Evolutionary conservation across 192 early-diverging fungal species (phyloP), one percentile per base, ranked within the genome.

Genomic region (Backusella liffmaniae): DNA sequence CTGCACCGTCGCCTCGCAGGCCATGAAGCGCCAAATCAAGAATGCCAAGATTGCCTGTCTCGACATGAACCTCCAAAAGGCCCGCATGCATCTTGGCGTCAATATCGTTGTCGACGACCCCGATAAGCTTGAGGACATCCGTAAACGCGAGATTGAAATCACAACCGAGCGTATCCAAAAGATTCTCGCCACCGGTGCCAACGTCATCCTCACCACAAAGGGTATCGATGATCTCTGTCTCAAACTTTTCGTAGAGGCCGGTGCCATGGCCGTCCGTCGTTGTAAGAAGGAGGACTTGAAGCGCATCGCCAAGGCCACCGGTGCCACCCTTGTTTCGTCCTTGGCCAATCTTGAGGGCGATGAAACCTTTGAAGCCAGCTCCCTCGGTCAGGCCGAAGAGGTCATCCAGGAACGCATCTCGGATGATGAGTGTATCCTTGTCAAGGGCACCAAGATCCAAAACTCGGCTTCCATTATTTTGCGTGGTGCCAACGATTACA

Each of bases 51-150:
- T 99, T 86, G 95, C 97, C 15, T 97, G 95, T 76, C 86, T 99
- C 67, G 98, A 99, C 81, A 97, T 99, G 86, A 98, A 99, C 89
- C 89, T 99, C 65, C 96, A 97, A 85, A 98, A 97, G 87, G 93
- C 95, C 13, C 90, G 97, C 73, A 98, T 99, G 98, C 92, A 95
- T 84, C 83, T 99, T 49, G 98, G 98, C 67, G 96, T 99, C 65
- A 94, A 98, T 80, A 97, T 99, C 81, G 94, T 97, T 46, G 93
- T 99, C 66, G 98, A 99, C 82, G 96, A 99, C 81, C 98, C 98
- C 15, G 94, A 98, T 76, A 92, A 98, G 83, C 89, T 99, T 13
- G 98, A 99, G 86, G 98, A 92, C 41, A 98, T 99, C 78, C 90
- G 98, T 74, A 90, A 91, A 74, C 84, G 93, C 91, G 94, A 80